A percentile compares a stretch with the other conserved stretches of the same genome.
Evolutionary conservation across 2,329 filamentous ascomycete species (phyloP).

Genomic region (Raffaelea arxii): DNA sequence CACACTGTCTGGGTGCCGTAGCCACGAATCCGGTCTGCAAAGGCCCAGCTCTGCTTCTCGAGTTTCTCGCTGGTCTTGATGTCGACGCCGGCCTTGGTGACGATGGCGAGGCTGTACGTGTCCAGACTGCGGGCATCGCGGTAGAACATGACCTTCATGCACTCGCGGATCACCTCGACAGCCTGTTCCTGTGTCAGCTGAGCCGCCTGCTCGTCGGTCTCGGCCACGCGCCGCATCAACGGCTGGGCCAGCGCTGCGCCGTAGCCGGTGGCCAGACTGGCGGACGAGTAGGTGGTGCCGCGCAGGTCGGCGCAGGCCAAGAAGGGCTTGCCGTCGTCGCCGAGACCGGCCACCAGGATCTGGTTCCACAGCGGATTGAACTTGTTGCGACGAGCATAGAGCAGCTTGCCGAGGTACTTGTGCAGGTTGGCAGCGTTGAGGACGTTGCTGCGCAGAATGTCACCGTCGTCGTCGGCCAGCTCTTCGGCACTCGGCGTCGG

Average conservation of each 20-base stretch:
- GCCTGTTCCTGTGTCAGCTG: slow-evolving; percentile 69
- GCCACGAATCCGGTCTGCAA: slow-evolving; percentile 87
- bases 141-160: slow-evolving; percentile 98
- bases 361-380: slow-evolving; percentile 98
- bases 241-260: slow-evolving; percentile 89
- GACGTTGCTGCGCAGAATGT: slow-evolving; percentile 45
- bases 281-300: slow-evolving; percentile 82
- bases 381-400: slow-evolving; percentile 89
- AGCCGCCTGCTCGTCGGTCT: slow-evolving; percentile 70
- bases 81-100: slow-evolving; percentile 83
- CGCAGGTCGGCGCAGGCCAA: slow-evolving; percentile 85
- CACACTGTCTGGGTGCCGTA: slow-evolving; percentile 79
- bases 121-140: slow-evolving; percentile 89
- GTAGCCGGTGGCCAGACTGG: slow-evolving; percentile 86
- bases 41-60: slow-evolving; percentile 95
- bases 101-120: slow-evolving; percentile 80
- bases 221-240: slow-evolving; percentile 73
- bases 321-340: slow-evolving; percentile 73
- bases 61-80: slow-evolving; percentile 77
- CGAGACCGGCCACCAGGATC: slow-evolving; percentile 80
- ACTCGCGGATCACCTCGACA: slow-evolving; percentile 73
- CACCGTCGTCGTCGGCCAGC: slow-evolving; percentile 28
- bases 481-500: slow-evolving; percentile 21
- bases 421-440: slow-evolving; percentile 92
- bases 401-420: slow-evolving; percentile 90